Conservation (phyloP, 1,139 yeast species). For the Pichia sorboxylosa region DNA sequence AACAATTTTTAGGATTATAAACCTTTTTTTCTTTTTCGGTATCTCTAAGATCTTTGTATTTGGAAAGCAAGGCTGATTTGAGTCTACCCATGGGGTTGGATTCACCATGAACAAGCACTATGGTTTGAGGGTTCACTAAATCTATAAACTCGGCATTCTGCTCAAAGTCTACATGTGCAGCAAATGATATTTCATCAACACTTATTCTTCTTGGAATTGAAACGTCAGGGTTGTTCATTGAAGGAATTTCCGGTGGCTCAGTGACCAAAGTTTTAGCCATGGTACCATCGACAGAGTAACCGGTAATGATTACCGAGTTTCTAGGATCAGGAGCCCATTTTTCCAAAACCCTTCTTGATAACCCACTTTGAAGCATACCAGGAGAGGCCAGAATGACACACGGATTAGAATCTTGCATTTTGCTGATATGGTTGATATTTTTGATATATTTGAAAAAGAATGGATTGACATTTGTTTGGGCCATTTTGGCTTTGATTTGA, state of each 20-base stretch:
- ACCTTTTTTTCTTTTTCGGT: slow-evolving; percentile 89
- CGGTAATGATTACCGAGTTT: slow-evolving; percentile 79
- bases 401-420: slow-evolving; percentile 88
- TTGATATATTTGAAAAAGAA: slow-evolving; percentile 81
- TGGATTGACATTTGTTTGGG: slow-evolving; percentile 72
- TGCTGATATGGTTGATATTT: slow-evolving; percentile 67
- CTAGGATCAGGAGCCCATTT: slow-evolving; percentile 97
- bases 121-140: slow-evolving; percentile 68
- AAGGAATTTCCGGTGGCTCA: slow-evolving; percentile 83
- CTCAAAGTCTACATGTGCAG: slow-evolving; percentile 96
- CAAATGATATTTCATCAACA: slow-evolving; percentile 94
- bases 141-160: slow-evolving; percentile 89
- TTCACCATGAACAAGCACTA: slow-evolving; percentile 95
- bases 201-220: slow-evolving; percentile 77
- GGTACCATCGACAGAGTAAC: slow-evolving; percentile 97
- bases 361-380: slow-evolving; percentile 95
- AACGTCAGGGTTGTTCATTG: slow-evolving; percentile 66
- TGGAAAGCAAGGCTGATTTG: slow-evolving; percentile 82
- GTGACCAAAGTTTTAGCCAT: slow-evolving; percentile 84
- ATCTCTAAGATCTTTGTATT: slow-evolving; percentile 70
- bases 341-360: slow-evolving; percentile 81
- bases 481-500: slow-evolving; percentile 63
- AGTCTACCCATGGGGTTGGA: slow-evolving; percentile 95
- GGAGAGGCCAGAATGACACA: slow-evolving; percentile 95
- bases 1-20: slow-evolving; percentile 87